Conservation (phyloP, 2,329 filamentous ascomycete genomes). For the Pezicula carpinea region DNA sequence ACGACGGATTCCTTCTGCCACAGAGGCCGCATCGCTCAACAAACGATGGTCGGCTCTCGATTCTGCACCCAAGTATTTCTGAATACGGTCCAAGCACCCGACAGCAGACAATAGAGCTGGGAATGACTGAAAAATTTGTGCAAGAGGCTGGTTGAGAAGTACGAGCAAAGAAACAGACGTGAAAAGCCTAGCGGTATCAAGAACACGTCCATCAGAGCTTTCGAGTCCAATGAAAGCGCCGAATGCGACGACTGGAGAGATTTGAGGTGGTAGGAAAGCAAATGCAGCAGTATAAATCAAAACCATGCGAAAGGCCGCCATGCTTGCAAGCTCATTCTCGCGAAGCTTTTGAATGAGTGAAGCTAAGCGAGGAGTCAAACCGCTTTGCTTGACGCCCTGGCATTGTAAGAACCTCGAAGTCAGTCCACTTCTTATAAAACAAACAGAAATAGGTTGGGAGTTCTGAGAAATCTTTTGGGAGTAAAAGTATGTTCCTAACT, state of each 20-base stretch:
- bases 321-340: constrained; percentile 8
- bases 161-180: constrained; percentile 35
- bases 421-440: too few relatives aligned
- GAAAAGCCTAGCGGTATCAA: constrained; percentile 26
- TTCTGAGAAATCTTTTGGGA: too few relatives aligned
- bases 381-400: constrained; percentile 24
- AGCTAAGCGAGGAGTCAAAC: constrained; percentile 28
- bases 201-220: constrained; percentile 18
- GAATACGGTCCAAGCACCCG: constrained; percentile 34
- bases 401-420: too few relatives aligned
- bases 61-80: constrained; percentile 22
- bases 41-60: constrained; percentile 3
- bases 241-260: constrained; percentile 18
- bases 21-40: background rate
- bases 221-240: constrained; percentile 20
- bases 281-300: constrained; percentile 1
- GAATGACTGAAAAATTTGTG: constrained; percentile 33
- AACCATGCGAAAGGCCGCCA: constrained; percentile 3
- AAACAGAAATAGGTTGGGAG: too few relatives aligned
- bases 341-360: constrained; percentile 29
- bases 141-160: constrained; percentile 33
- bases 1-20: background rate
- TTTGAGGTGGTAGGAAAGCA: constrained; percentile 1
- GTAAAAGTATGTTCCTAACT: too few relatives aligned
- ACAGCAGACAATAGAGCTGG: constrained; percentile 31